Evolutionary conservation across 2,329 filamentous ascomycete genomes (phyloP).

Genomic region (Alternaria novae-zelandiae): DNA sequence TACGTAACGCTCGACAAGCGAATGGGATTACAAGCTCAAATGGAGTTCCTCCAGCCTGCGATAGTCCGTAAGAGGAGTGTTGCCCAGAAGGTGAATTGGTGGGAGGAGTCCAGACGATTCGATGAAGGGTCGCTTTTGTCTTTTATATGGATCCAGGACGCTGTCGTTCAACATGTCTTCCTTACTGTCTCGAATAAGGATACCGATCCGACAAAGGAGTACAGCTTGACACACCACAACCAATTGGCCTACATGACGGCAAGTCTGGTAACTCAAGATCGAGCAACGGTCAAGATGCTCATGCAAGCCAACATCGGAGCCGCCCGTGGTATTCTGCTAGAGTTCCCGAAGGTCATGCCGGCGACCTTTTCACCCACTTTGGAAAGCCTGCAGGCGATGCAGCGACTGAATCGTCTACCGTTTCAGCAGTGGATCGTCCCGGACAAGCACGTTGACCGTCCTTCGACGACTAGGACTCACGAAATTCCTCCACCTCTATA

Average conservation of each 20-base stretch:
- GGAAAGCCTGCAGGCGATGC: slow-evolving; percentile 33
- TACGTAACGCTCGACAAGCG: slow-evolving; percentile 23
- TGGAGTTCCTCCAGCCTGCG: slow-evolving; percentile 32
- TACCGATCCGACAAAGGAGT: slow-evolving; percentile 11
- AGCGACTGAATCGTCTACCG: slow-evolving; percentile 28
- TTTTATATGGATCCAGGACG: slow-evolving; percentile 23
- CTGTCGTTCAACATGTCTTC: slow-evolving; percentile 33
- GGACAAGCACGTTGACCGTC: neutral
- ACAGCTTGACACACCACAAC: slow-evolving; percentile 11
- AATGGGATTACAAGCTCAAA: slow-evolving; percentile 24
- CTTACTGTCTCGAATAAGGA: slow-evolving; percentile 25
- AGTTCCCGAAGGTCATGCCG: slow-evolving; percentile 37
- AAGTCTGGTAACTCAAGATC: slow-evolving; percentile 22
- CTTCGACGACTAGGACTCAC: no score
- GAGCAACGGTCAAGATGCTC: slow-evolving; percentile 16
- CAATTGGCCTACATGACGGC: slow-evolving; percentile 18
- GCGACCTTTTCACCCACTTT: slow-evolving; percentile 41
- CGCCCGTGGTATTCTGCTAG: slow-evolving; percentile 27
- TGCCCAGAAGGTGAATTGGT: slow-evolving; percentile 30
- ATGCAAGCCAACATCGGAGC: slow-evolving; percentile 17
- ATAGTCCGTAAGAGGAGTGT: slow-evolving; percentile 15
- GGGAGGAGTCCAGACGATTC: slow-evolving; percentile 36
- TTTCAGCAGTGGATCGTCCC: slow-evolving; percentile 40
- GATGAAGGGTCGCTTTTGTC: slow-evolving; percentile 36
- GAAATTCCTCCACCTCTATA: slow-evolving; percentile 38